Evolutionary conservation across 2,329 filamentous ascomycete genomes (phyloP), one percentile per base, ranked within the genome.

Genomic region (Alternaria sp.): DNA sequence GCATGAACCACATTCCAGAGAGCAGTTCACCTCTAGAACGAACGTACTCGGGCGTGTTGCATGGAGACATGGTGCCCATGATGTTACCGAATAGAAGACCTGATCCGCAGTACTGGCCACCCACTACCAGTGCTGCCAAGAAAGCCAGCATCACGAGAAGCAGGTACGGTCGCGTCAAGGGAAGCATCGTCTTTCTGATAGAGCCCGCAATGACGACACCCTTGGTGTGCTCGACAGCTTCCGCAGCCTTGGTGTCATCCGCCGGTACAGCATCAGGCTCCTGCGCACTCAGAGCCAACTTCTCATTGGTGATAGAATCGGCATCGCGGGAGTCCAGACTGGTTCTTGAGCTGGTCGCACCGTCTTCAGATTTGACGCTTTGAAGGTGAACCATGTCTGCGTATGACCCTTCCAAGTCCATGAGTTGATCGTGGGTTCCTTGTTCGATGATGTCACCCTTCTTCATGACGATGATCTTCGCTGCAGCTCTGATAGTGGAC

Each of bases 51-150:
- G 82, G 75, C 11, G 80, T 78, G 43, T 85, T 82, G 75, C 87
- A 89, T 1, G 85, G 83, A 61, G 83, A 87, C 41, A 90, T 78
- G 43, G 78, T 83, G n/a, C 86, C 85, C 47, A 90, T 83, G 1
- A 86, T 87, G 71, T 87, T 85, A 49, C 88, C 88, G 62, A 90
- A 89, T 44, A 90, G 85, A 6, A 88, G 78, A 18, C 86, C 87
- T 51, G 85, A 84, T 1, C 83, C 87, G 18, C 86, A 85, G 73
- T 87, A 89, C 1, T 87, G 85, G 12, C 83, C 84, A 8, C 87
- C 87, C 5, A 89, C 86, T 41, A 89, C 78, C 49, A 81, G 76
- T 1, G 87, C 82, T 6, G 83, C 84, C 9, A 86, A 76, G 12
- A 88, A 79, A 0, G 85, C 87, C 9, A 86, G 47, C 2, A 84